These are phyloP conservation scores for Xylaria palmicola DNA, from an alignment of 495 filamentous ascomycete genomes.

Conservation along the genomic window DNA sequence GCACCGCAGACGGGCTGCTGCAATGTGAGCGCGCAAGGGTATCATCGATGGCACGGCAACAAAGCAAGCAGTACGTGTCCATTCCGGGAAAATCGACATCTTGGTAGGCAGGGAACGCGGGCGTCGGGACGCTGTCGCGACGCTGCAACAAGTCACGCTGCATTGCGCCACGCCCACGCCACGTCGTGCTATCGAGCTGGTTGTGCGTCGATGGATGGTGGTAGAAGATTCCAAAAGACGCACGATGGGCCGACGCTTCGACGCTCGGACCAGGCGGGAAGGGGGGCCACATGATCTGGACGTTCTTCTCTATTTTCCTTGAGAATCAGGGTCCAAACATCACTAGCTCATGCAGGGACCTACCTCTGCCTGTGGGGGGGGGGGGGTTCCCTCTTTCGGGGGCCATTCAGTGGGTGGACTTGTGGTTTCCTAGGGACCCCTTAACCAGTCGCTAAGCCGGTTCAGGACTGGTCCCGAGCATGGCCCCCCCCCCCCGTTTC, in stretches of 20 bases:
- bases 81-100: too few relatives aligned
- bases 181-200: constrained; percentile 5
- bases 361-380: too few relatives aligned
- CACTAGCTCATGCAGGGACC: constrained; percentile 35
- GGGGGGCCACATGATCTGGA: constrained; percentile 4
- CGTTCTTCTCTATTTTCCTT: not conserved
- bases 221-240: constrained; percentile 5
- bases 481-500: not conserved
- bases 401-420: not conserved
- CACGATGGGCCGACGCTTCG: not conserved
- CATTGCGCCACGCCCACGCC: not conserved
- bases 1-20: constrained; percentile 40
- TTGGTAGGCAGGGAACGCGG: not conserved
- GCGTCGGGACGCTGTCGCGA: not conserved
- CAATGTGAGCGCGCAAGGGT: constrained; percentile 18
- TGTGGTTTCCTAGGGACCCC: constrained; percentile 6
- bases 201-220: constrained; percentile 10
- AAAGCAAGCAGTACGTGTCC: constrained; percentile 12
- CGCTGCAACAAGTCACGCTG: not conserved
- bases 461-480: not conserved
- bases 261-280: not conserved
- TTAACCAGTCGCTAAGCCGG: not conserved
- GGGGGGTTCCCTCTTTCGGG: constrained; percentile 14
- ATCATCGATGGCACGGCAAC: constrained; percentile 14
- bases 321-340: constrained; percentile 33